Base-by-base conservation (phyloP, 345 rosid species). In the Litchi chinensis region DNA sequence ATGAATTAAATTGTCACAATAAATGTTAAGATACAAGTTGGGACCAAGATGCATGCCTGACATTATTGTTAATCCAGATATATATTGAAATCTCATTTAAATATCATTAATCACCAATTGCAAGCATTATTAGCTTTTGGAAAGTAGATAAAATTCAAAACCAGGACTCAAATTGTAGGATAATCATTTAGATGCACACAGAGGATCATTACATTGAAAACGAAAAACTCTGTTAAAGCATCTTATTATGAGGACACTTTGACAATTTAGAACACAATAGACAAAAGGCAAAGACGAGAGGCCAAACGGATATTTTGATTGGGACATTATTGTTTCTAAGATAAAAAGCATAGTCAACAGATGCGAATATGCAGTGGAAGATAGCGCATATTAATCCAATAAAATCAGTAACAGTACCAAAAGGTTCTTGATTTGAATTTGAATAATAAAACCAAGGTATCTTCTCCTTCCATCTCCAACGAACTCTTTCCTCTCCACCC, bases 371-470 rank as follows among this genome's bases (percentile, higher is more conserved):
- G 19, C 43, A 71, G 18, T 71, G 26, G 41, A 18, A 28, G 13
- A 71, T 8, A 4, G 64, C 24, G 18, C 46, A 71, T 28, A 32
- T 8, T 10, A 52, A 52, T 32, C 26, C 75, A 54, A 54, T 54
- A 28, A 71, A 26, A 18, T 71, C 64, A 3, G 46, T 32, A 24
- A 54, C 24, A 32, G 75, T 18, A 50, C 56, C 76, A 63, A 46
- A 70, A 6, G 37, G 69, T 18, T 4, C 19, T 2, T 40, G 19
- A n/a, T 1, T 26, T 19, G 65, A 32, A 21, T 3, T 10, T 39
- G 77, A 21, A n/a, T 63, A 7, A 56, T 48, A 66, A 37, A 76
- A 66, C 79, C 79, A 32, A 32, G 37, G 37, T 32, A 32, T 32
- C 3, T 11, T 54, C 56, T 44, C 21, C 59, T 43, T 70, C n/a